phyloP scores from a whole-genome alignment of 805 yeast genomes.

The Pichia kluyveri region DNA sequence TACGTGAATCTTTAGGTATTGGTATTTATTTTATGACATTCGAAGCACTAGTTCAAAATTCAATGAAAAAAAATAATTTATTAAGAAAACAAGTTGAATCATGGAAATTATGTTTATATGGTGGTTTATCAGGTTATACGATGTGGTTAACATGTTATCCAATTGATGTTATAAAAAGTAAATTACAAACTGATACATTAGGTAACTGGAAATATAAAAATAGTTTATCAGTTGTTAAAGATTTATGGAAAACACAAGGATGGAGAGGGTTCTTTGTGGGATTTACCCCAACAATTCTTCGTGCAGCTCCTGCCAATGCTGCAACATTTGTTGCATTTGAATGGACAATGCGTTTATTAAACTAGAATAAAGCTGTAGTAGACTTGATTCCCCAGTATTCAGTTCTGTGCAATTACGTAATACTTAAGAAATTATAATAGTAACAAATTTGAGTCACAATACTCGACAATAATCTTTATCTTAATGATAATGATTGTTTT shows the following conservation, averaged over 20 bases:
- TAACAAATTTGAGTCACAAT: no score
- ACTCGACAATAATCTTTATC: no score
- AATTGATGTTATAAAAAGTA: constrained; percentile 83
- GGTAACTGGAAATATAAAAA: constrained; percentile 50
- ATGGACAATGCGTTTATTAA: constrained; percentile 63
- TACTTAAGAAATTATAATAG: no score
- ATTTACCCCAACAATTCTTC: constrained; percentile 79
- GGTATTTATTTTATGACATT: constrained; percentile 86
- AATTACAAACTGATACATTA: constrained; percentile 68
- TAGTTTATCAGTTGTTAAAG: constrained; percentile 48
- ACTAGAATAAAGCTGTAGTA: no score
- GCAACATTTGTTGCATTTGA: constrained; percentile 95
- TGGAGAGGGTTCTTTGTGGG: constrained; percentile 80
- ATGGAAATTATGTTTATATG: constrained; percentile 77
- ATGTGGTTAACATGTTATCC: constrained; percentile 87
- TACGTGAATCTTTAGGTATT: constrained; percentile 81
- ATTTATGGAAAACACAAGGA: constrained; percentile 52
- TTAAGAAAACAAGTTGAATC: constrained; percentile 73
- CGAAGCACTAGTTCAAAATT: constrained; percentile 74
- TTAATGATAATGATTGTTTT: no score
- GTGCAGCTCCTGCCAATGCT: constrained; percentile 98
- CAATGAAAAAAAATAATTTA: constrained; percentile 37
- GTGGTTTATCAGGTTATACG: constrained; percentile 86
- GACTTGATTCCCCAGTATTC: no score
- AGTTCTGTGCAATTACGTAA: no score